Conservation (phyloP, 2,329 filamentous ascomycete species). For the Gnomoniopsis smithogilvyi region DNA sequence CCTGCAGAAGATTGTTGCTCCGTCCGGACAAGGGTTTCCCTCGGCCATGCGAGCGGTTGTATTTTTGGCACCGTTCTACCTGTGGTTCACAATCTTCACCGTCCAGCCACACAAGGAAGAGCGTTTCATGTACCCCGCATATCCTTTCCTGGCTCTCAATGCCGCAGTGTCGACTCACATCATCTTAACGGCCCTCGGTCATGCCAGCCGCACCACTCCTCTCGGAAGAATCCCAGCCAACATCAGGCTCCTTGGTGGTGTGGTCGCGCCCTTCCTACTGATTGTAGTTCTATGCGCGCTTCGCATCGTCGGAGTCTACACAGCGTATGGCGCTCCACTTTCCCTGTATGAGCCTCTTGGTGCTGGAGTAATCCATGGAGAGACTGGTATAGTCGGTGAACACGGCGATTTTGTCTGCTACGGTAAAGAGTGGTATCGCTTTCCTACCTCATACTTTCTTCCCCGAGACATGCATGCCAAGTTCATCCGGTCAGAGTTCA, state of each 20-base stretch:
- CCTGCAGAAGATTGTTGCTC: constrained; percentile 64
- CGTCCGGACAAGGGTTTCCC: constrained; percentile 60
- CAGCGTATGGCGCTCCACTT: constrained; percentile 79
- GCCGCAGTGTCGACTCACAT: constrained; percentile 83
- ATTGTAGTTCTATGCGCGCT: constrained; percentile 8
- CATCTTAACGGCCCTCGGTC: constrained; percentile 70
- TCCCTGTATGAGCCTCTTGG: constrained; percentile 67
- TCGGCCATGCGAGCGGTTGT: constrained; percentile 73
- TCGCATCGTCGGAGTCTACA: constrained; percentile 73
- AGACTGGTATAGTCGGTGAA: constrained; percentile 43
- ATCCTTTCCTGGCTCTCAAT: constrained; percentile 86
- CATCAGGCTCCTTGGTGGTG: constrained; percentile 67
- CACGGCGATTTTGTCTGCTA: constrained; percentile 75
- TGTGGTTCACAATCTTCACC: constrained; percentile 92
- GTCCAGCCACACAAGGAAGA: constrained; percentile 96
- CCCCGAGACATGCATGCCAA: constrained; percentile 81
- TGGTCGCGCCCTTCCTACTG: constrained; percentile 52
- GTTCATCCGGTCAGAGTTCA: constrained; percentile 88
- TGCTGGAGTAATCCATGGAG: constrained; percentile 42
- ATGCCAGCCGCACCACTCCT: constrained; percentile 62
- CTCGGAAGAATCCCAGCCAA: constrained; percentile 69
- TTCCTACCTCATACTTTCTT: constrained; percentile 88
- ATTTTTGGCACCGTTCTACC: constrained; percentile 82
- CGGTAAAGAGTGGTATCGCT: constrained; percentile 98
- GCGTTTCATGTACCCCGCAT: constrained; percentile 96